phyloP scores from a whole-genome alignment of 768 basidiomycete species.

The Udeniomyces megalosporus region DNA sequence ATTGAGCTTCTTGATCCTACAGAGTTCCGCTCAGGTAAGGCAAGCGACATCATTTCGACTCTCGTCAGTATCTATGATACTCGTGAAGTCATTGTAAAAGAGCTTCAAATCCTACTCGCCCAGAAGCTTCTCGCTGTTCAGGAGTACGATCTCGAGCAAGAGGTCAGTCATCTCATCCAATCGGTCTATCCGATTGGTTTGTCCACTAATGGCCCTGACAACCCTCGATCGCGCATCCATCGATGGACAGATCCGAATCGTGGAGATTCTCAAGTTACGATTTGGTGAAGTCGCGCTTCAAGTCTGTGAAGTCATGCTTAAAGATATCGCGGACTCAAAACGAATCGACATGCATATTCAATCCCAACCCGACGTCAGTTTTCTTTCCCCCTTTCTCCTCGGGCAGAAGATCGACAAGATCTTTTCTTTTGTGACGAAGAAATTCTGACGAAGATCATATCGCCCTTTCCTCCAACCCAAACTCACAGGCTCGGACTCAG shows the following conservation, averaged over 20 bases:
- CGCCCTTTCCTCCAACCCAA: too few relatives aligned
- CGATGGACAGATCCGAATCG: conserved; percentile 61
- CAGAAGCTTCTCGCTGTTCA: conserved; percentile 64
- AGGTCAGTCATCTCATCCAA: conserved; percentile 30
- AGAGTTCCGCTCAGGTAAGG: conserved; percentile 85
- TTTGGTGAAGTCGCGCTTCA: conserved; percentile 88
- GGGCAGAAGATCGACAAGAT: too few relatives aligned
- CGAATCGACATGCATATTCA: conserved; percentile 66
- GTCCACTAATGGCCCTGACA: too few relatives aligned
- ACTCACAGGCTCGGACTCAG: conserved; percentile 39
- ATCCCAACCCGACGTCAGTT: too few relatives aligned
- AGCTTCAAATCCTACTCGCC: conserved; percentile 79
- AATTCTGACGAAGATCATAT: too few relatives aligned
- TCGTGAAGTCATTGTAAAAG: conserved; percentile 88
- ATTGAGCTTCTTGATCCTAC: not conserved
- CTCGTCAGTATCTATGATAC: conserved; percentile 96
- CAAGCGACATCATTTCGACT: conserved; percentile 86
- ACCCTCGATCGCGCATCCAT: too few relatives aligned
- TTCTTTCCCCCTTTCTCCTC: too few relatives aligned
- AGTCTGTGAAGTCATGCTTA: conserved; percentile 95
- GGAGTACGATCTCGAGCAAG: conserved; percentile 62
- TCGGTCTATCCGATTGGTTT: not conserved
- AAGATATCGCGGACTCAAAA: conserved; percentile 88
- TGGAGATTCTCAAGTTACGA: conserved; percentile 85
- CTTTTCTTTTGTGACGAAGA: too few relatives aligned